Evolutionary conservation across 2,329 filamentous ascomycete species (phyloP), one percentile per base, ranked within the genome.

Genomic region (Paecilomyces variotii): DNA sequence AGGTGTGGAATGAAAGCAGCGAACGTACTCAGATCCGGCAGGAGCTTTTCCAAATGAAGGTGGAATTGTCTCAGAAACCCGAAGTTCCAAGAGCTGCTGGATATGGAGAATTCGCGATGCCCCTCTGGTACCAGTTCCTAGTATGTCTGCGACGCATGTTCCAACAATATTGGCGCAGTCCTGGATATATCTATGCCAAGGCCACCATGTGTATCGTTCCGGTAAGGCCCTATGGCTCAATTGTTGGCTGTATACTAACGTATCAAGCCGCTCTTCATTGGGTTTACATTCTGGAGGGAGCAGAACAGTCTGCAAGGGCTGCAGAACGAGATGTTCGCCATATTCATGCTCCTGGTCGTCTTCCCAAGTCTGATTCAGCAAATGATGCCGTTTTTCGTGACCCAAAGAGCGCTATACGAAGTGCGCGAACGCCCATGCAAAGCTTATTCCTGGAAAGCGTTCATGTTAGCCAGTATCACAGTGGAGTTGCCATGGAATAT

Each of bases 121-220:
- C 88, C 0, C 90, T 95, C 70, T 68, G 64, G 49, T 68, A 78
- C 6, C 91, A 96, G 73, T 77, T 94, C 49, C 77, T 75, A 58
- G 81, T 87, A 68, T 89, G 90, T 58, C 81, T 85, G 19, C 72
- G 82, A 63, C 90, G 91, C 67, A 88, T 94, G 27, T 94, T 94
- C 79, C 84, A 92, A 70, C 91, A 96, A 72, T 95, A 94, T 81
- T 96, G 91, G 91, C 88, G 91, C 60, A 92, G 87, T 0, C 91
- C 91, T 0, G 83, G 87, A 4, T 96, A 96, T 78, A 92, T 96
- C 73, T 95, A 94, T 78, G 87, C 89, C 67, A 96, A 96, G 79
- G 71, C 81, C 0, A 78, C 82, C 1, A 85, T 95, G 24, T 90
- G 87, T 69, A 76, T 82, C n/a, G 7, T 45, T 19, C 39, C 39